Evolutionary conservation across 805 yeast genomes (phyloP).

Genomic region (Hanseniaspora occidentalis): DNA sequence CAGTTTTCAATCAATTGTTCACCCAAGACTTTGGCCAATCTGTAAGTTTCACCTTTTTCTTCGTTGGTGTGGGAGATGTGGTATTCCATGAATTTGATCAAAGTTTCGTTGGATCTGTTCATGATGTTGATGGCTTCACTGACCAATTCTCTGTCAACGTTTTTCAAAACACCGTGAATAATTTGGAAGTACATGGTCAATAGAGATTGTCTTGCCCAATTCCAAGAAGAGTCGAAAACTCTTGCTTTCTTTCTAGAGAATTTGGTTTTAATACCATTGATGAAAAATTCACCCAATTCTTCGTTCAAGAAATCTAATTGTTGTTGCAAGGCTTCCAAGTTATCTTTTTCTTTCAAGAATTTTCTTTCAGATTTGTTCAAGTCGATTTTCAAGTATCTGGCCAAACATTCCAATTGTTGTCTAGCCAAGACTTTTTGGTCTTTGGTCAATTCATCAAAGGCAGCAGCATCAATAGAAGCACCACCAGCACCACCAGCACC

Average conservation of each 20-base stretch:
- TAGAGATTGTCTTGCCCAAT: conserved; percentile 98
- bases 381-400: conserved; percentile 89
- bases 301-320: conserved; percentile 67
- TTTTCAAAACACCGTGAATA: conserved; percentile 82
- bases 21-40: conserved; percentile 81
- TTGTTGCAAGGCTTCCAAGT: conserved; percentile 68
- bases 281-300: conserved; percentile 87
- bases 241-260: conserved; percentile 91
- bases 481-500: conserved; percentile 58
- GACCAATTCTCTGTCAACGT: conserved; percentile 91
- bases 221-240: conserved; percentile 96
- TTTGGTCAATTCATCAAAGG: conserved; percentile 56
- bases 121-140: conserved; percentile 92
- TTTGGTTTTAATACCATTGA: conserved; percentile 80
- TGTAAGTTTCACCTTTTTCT: conserved; percentile 80
- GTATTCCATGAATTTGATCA: conserved; percentile 95
- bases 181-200: conserved; percentile 89
- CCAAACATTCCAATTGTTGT: conserved; percentile 71
- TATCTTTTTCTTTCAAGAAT: conserved; percentile 64
- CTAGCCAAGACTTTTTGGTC: conserved; percentile 37
- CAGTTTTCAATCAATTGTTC: conserved; percentile 92
- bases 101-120: conserved; percentile 92
- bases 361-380: conserved; percentile 84
- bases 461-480: conserved; percentile 89
- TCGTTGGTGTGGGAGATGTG: conserved; percentile 49